A percentile compares a stretch with the other conserved stretches of the same genome.
Conservation (phyloP, 176 grass and related monocot species). For the Avena insularis region DNA sequence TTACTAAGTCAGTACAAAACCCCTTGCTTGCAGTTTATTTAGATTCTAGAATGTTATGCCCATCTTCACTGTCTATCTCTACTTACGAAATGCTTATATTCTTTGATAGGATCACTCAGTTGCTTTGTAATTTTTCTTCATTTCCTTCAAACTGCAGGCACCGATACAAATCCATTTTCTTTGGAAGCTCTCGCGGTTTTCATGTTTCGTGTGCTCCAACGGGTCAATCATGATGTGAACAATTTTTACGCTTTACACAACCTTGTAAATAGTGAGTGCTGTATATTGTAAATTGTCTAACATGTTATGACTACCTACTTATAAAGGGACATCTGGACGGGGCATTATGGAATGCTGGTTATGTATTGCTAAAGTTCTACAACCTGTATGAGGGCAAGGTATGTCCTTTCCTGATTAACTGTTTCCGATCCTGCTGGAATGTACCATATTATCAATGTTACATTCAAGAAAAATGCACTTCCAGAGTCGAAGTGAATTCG, state of each 20-base stretch:
- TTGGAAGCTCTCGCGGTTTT: constrained; percentile 89
- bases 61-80: background rate
- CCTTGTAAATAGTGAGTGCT: background rate
- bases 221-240: constrained; percentile 66
- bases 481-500: constrained; percentile 80
- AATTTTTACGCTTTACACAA: background rate
- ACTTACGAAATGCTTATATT: background rate
- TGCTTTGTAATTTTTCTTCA: constrained; percentile 13
- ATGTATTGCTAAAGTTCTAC: constrained; percentile 94
- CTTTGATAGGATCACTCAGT: background rate
- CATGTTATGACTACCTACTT: constrained; percentile 24
- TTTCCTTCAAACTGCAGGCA: constrained; percentile 53
- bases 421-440: constrained; percentile 32
- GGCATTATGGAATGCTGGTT: constrained; percentile 73
- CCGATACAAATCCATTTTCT: constrained; percentile 91
- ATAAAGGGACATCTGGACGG: constrained; percentile 86
- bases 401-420: constrained; percentile 32
- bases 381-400: constrained; percentile 91
- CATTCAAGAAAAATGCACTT: constrained; percentile 38
- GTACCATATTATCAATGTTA: constrained; percentile 10
- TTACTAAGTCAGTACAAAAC: background rate
- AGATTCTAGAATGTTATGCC: background rate
- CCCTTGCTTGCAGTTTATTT: background rate
- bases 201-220: constrained; percentile 81
- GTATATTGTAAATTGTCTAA: constrained; percentile 35